Percentiles rank a stretch among this genome's conserved stretches.
These are phyloP conservation scores for Ustilago lituana DNA, from an alignment of 1,284 basidiomycete genomes.

Conservation along the genomic window DNA sequence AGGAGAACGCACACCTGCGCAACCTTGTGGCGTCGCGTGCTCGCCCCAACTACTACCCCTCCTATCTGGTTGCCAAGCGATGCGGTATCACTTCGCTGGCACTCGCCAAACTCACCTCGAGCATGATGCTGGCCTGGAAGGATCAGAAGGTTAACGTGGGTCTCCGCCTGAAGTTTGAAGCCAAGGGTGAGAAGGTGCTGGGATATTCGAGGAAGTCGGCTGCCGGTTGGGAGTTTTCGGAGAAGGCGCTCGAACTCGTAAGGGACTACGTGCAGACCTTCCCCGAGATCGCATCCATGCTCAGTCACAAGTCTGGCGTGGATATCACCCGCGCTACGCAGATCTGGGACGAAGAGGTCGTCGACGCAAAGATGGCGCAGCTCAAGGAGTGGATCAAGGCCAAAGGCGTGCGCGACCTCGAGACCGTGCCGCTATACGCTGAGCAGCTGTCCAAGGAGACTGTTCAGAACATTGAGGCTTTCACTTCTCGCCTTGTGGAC, in stretches of 20 bases:
- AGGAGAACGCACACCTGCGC: constrained; percentile 55
- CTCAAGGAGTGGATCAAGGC: constrained; percentile 86
- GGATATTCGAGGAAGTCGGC: constrained; percentile 89
- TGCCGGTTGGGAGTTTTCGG: constrained; percentile 91
- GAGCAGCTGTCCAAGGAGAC: constrained; percentile 83
- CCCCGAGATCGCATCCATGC: constrained; percentile 58
- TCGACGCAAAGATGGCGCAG: constrained; percentile 79
- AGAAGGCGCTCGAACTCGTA: constrained; percentile 83
- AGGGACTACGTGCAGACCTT: constrained; percentile 76
- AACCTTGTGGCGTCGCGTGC: constrained; percentile 53
- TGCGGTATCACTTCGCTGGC: constrained; percentile 56
- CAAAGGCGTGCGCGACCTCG: constrained; percentile 87
- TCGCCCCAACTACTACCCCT: constrained; percentile 48
- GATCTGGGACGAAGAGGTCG: constrained; percentile 75
- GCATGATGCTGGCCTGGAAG: constrained; percentile 85
- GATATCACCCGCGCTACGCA: constrained; percentile 77
- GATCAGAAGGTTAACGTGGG: constrained; percentile 85
- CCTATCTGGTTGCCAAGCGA: constrained; percentile 53
- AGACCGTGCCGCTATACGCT: constrained; percentile 89
- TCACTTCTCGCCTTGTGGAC: constrained; percentile 76
- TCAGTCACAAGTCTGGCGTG: constrained; percentile 68
- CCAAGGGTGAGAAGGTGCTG: constrained; percentile 92
- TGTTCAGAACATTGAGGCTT: constrained; percentile 71
- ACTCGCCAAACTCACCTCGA: constrained; percentile 88
- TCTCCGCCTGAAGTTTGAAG: constrained; percentile 94